Base-by-base conservation (phyloP, 2,329 filamentous ascomycete genomes). In the Pyrenophora tritici-repentis region DNA sequence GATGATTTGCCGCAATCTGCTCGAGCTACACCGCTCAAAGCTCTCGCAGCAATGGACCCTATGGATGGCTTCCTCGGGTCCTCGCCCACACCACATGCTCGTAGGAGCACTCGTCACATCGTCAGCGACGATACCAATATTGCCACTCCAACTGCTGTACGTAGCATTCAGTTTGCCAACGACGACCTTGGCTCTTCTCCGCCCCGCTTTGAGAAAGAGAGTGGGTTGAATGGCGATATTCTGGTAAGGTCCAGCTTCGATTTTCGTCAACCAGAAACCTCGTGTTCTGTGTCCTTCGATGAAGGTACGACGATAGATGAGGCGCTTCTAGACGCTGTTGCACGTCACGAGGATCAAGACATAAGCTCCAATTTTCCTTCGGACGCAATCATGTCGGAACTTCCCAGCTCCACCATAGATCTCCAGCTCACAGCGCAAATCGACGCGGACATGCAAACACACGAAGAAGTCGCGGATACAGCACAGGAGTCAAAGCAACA, bases 171-270 rank as follows among this genome's bases (percentile, higher is more conserved):
- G 9, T 35, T 42, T 26, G 41, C 59, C 6, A 56, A 66, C 16
- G 62, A 68, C 1, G 68, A 74, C 3, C 55, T 69, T 8, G 62
- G 69, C 3, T 72, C 71, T 8, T 73, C 75, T 14, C 70, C 76
- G 35, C 75, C 64, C 38, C 62, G 48, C 1, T 61, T 71, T 7
- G 59, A 63, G n/a, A 65, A 59, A 33, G 40, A 36, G 3, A 17
- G 18, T 12, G 34, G 32, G 2, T 39, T 40, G 3, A 41, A 46
- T 4, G 32, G 12, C 29, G 53, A 58, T 33, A 43, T 54, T 37
- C 44, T 54, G 1, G 49, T 57, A 12, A 53, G 35, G 1, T 62
- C 62, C n/a, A 66, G 60, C 39, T 62, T 67, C 31, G 63, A 63
- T 2, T 62, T 52, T 17, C 35, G 41, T 16, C 68, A 63, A 37